A percentile compares a stretch with the other conserved stretches of the same genome.
Evolutionary conservation across 2,329 filamentous ascomycete species (phyloP).

Genomic region (Aspergillus novofumigatus): DNA sequence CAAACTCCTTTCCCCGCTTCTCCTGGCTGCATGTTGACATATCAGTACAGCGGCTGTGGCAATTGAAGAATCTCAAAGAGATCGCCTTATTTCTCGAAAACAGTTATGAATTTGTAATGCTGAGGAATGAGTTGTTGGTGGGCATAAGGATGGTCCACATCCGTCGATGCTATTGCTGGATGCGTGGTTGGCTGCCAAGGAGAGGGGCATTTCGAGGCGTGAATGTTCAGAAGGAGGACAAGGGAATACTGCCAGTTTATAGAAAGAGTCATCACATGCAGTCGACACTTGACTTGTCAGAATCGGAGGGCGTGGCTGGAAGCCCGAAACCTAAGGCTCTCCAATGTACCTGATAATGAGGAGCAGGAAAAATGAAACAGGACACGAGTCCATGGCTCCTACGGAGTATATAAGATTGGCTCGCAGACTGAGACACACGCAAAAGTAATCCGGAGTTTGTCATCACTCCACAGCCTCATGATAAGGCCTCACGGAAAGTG

Average conservation of each 20-base stretch:
- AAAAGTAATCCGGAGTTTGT: background rate
- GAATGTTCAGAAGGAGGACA: background rate
- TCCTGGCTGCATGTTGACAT: background rate
- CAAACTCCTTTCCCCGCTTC: background rate
- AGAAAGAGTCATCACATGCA: background rate
- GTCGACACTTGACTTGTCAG: background rate
- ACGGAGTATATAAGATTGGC: background rate
- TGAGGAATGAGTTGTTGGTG: background rate
- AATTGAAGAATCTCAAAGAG: background rate
- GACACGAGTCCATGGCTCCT: background rate
- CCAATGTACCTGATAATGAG: background rate
- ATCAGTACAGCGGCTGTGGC: background rate
- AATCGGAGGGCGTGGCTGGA: background rate
- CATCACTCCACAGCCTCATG: constrained; percentile 21
- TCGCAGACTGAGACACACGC: background rate
- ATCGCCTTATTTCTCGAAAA: background rate
- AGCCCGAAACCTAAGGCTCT: background rate
- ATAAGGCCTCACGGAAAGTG: constrained; percentile 24
- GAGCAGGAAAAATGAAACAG: background rate
- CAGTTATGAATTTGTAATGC: background rate
- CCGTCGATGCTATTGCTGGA: background rate
- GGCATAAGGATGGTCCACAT: background rate
- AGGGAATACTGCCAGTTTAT: background rate
- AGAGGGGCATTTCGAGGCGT: background rate
- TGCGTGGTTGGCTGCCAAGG: background rate